These are phyloP conservation scores for Lactarius deliciosus DNA, from an alignment of 768 basidiomycete genomes.

Conservation along the genomic window DNA sequence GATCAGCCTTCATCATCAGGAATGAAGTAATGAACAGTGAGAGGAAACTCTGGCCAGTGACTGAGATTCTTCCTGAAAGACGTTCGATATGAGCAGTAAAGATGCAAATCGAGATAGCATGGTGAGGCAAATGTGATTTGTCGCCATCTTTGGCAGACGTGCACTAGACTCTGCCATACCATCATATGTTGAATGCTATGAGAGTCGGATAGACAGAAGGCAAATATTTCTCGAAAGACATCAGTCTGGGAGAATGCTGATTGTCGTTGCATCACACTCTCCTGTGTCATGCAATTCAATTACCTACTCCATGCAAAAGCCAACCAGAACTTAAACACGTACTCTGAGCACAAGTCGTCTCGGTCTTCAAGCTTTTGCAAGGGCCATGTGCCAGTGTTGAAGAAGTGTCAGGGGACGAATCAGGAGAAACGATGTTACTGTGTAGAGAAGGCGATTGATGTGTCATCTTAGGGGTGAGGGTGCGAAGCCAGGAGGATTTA, in stretches of 20 bases:
- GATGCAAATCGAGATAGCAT: background rate
- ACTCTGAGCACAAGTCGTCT: background rate
- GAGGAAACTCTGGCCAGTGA: background rate
- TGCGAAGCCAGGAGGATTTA: too few species aligned
- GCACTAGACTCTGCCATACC: background rate
- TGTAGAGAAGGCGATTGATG: too few species aligned
- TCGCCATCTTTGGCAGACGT: background rate
- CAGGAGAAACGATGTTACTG: conserved; percentile 20
- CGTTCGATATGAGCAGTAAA: background rate
- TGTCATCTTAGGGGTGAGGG: too few species aligned
- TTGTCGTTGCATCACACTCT: background rate
- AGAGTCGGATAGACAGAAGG: background rate
- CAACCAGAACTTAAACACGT: background rate
- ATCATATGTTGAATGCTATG: background rate
- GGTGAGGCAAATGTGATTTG: background rate
- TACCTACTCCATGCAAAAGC: background rate
- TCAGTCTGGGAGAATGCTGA: background rate
- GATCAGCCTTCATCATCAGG: background rate
- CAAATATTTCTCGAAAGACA: background rate
- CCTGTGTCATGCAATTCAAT: background rate
- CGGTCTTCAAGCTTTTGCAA: background rate
- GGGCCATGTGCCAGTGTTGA: background rate
- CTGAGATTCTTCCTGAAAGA: background rate
- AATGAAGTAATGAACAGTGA: background rate
- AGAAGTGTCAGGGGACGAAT: background rate